These are phyloP conservation scores for Cryphonectria radicalis DNA, from an alignment of 2,329 filamentous ascomycete genomes.

Conservation along the genomic window DNA sequence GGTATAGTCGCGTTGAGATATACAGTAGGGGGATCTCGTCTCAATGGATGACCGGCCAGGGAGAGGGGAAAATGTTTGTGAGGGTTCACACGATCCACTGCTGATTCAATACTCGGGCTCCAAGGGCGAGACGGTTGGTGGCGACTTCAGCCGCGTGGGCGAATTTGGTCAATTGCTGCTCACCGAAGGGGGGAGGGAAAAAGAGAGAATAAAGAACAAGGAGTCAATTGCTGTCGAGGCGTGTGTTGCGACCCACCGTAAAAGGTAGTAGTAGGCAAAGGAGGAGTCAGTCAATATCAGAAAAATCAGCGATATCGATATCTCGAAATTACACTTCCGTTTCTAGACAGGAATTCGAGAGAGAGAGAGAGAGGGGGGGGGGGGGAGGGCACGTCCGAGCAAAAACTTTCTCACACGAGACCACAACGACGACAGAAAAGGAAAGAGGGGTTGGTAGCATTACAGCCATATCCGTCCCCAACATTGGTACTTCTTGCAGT, in stretches of 20 bases:
- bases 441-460: constrained; percentile 5
- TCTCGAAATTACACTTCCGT: neutral
- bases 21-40: neutral
- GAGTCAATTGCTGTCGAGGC: neutral
- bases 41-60: neutral
- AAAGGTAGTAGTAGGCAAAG: neutral
- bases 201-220: neutral
- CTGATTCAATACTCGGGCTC: neutral
- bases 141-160: neutral
- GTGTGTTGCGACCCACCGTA: neutral
- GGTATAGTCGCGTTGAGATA: neutral
- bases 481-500: neutral
- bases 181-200: neutral
- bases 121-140: neutral
- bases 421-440: neutral
- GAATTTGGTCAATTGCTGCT: neutral
- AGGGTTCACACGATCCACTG: neutral
- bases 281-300: neutral
- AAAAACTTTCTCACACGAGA: neutral
- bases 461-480: neutral
- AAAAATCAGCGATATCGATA: neutral
- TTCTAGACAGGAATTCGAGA: neutral
- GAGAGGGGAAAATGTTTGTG: neutral
- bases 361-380: no score
- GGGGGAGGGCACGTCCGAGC: no score